phyloP scores from a whole-genome alignment of 2,329 filamentous ascomycete species.

The Cucurbitaria berberidis region DNA sequence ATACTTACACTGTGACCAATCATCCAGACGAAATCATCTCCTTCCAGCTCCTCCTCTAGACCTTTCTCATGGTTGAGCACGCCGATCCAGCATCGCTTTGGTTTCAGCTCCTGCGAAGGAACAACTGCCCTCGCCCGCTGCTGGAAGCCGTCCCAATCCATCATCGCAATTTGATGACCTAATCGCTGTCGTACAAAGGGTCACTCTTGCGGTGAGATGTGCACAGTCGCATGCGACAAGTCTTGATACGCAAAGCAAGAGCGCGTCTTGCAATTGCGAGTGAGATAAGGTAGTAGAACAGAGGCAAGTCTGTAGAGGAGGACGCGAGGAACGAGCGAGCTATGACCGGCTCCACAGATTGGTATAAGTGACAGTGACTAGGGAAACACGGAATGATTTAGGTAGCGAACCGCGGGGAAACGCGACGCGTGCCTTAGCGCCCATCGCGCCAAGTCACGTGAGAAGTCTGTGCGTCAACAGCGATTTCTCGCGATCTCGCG shows the following conservation, averaged over 20 bases:
- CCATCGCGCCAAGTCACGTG: not conserved
- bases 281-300: not conserved
- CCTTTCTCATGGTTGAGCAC: slow-evolving; percentile 36
- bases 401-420: not conserved
- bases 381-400: not conserved
- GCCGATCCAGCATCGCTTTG: slow-evolving; percentile 42
- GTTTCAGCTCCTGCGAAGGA: slow-evolving; percentile 24
- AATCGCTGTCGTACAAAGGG: not conserved
- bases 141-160: slow-evolving; percentile 34
- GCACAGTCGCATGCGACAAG: not conserved
- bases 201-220: not conserved
- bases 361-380: slow-evolving; percentile 1
- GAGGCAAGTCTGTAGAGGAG: not conserved
- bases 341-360: not conserved
- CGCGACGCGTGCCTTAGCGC: not conserved
- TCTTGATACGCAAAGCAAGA: not conserved
- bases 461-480: not conserved
- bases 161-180: slow-evolving; percentile 1
- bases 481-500: not conserved
- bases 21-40: slow-evolving; percentile 47
- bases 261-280: not conserved
- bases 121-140: slow-evolving; percentile 18
- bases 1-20: slow-evolving; percentile 39
- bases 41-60: slow-evolving; percentile 12
- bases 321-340: not conserved